Base-by-base conservation (phyloP, 768 basidiomycete genomes). In the Russula emetica region DNA sequence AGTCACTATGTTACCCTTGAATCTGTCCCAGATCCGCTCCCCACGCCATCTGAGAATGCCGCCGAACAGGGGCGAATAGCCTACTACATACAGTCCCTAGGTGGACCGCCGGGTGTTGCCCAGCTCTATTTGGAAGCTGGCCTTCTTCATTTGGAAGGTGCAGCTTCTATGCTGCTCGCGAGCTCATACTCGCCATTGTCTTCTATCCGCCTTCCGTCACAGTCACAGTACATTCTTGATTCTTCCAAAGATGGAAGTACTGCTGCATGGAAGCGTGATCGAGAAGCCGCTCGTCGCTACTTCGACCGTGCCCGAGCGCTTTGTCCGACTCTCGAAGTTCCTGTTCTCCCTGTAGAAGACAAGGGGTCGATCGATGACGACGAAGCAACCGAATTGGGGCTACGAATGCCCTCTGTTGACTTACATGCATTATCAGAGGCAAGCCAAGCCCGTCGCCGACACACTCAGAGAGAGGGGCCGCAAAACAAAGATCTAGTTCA, bases 51-150 rank as follows among this genome's bases (percentile, higher is more conserved):
- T 68, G 77, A 28, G 77, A 78, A 50, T 75, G 78, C 56, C 74
- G 78, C 16, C 64, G 36, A 78, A 28, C 80, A 79, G 4, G 87
- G 85, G 22, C 85, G 83, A 1, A 69, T 76, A 32, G 74, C 77
- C 0, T 92, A 92, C 73, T 87, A 86, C 70, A 68, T 85, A 42
- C 80, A 84, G 50, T 83, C 82, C 56, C 74, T 92, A 9, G 90
- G 90, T 26, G 88, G 89, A 36, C 69, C 78, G n/a, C 71, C 72
- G 20, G 87, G 86, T 0, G 77, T 92, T 2, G 90, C 87, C 1
- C 86, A 85, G 62, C 82, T 92, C 10, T 92, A 90, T 73, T 76
- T 89, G 7, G 88, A 90, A 72, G 87, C 87, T 5, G 90, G 90
- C 3, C 78, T 91, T 30, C 82, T 92, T 34, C 84, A 92, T 70